phyloP scores from a whole-genome alignment of 1,139 yeast species.

The Saccharomycopsis hybrid region DNA sequence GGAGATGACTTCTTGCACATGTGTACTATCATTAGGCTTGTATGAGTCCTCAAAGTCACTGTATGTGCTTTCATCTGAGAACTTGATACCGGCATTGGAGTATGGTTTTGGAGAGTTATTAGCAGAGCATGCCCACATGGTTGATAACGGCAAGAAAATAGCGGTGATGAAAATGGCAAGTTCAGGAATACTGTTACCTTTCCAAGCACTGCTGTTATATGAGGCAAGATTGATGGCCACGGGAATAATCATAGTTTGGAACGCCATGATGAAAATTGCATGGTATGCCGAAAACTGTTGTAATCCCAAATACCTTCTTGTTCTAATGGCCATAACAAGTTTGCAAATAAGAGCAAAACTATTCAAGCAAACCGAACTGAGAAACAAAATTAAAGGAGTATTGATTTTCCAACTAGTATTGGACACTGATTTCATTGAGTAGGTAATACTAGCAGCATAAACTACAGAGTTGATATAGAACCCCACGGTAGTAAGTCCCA shows the following conservation, averaged over 20 bases:
- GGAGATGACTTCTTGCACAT: conserved; percentile 1
- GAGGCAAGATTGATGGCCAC: conserved; percentile 56
- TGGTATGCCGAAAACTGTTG: conserved; percentile 79
- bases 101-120: conserved; percentile 35
- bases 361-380: conserved; percentile 60
- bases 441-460: conserved; percentile 25
- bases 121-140: conserved; percentile 79
- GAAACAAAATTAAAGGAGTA: conserved; percentile 55
- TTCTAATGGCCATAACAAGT: conserved; percentile 57
- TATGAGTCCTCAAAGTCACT: conserved; percentile 3
- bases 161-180: conserved; percentile 44
- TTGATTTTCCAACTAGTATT: conserved; percentile 28
- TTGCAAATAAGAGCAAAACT: conserved; percentile 55
- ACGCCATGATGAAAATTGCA: conserved; percentile 67
- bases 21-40: neutral
- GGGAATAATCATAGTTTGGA: conserved; percentile 81
- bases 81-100: conserved; percentile 21
- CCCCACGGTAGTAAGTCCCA: conserved; percentile 44
- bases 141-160: conserved; percentile 70
- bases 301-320: conserved; percentile 70
- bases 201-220: conserved; percentile 30
- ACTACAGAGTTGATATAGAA: conserved; percentile 26
- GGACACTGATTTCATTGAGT: neutral
- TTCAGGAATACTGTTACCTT: conserved; percentile 28
- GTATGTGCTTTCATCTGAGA: neutral